Conservation (phyloP, 306 rosid genomes). For the Amphicarpaea edgeworthii region DNA sequence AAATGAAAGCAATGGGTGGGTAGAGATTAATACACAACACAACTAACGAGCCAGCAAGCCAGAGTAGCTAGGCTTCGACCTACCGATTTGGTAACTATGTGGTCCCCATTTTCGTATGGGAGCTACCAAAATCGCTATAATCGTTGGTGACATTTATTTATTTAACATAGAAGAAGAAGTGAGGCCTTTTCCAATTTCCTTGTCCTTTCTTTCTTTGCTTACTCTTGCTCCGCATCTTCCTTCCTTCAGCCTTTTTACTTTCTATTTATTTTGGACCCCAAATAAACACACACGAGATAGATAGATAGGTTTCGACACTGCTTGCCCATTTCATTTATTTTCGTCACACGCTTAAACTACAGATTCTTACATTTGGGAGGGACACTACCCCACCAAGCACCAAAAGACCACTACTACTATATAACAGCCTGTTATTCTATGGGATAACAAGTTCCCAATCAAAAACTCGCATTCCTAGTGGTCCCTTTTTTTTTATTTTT, state of each 20-base stretch:
- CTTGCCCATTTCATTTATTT: too few relatives aligned
- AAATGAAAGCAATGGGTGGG: slow-evolving; percentile 5
- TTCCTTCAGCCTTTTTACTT: neutral
- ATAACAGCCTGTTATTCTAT: slow-evolving; percentile 53
- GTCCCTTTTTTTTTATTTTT: neutral
- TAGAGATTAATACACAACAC: slow-evolving; percentile 21
- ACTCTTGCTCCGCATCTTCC: slow-evolving; percentile 1
- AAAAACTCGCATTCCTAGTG: slow-evolving; percentile 9
- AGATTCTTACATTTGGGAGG: too few relatives aligned
- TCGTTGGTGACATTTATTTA: slow-evolving; percentile 38
- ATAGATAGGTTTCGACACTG: too few relatives aligned
- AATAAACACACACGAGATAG: neutral
- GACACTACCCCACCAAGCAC: slow-evolving; percentile 36
- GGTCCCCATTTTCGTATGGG: slow-evolving; percentile 45
- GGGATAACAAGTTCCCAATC: slow-evolving; percentile 32
- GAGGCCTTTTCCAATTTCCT: slow-evolving; percentile 23
- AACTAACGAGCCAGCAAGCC: slow-evolving; percentile 37
- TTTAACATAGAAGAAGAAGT: slow-evolving; percentile 3
- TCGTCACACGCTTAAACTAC: too few relatives aligned
- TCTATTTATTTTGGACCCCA: slow-evolving; percentile 20
- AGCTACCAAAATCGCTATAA: slow-evolving; percentile 34
- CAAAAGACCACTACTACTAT: slow-evolving; percentile 7
- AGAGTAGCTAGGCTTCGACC: slow-evolving; percentile 22
- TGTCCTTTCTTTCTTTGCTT: slow-evolving; percentile 4
- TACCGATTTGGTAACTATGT: slow-evolving; percentile 43